phyloP scores from a whole-genome alignment of 2,329 filamentous ascomycete genomes.

The Teratosphaeria nubilosa region DNA sequence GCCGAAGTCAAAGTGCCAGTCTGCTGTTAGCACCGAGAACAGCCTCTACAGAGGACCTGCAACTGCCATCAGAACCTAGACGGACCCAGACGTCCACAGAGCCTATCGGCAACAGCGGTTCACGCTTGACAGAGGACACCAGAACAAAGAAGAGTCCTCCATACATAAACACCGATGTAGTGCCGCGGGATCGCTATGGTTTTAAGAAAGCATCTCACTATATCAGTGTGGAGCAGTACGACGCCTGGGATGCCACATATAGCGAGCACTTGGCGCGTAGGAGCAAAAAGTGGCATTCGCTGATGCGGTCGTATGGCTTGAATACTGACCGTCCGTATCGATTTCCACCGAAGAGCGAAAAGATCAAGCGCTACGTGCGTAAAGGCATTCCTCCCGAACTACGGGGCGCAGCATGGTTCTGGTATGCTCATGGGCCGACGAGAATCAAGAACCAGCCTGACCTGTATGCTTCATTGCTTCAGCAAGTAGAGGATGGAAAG shows the following conservation, averaged over 20 bases:
- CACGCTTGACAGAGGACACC: not conserved
- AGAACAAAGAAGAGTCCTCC: not conserved
- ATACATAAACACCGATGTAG: not conserved
- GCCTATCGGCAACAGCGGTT: not conserved
- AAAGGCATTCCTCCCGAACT: constrained; percentile 92
- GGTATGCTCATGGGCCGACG: constrained; percentile 79
- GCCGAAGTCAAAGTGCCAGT: constrained; percentile 24
- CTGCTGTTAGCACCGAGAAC: constrained; percentile 16
- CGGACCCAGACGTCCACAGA: not conserved
- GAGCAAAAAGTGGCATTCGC: constrained; percentile 68
- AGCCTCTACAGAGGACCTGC: constrained; percentile 3
- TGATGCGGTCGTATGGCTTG: constrained; percentile 67
- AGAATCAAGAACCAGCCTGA: constrained; percentile 67
- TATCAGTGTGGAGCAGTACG: constrained; percentile 65
- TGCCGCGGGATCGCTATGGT: constrained; percentile 69
- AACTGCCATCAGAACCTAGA: not conserved
- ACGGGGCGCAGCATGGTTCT: constrained; percentile 95
- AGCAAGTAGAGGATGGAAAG: constrained; percentile 50
- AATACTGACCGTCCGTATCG: constrained; percentile 60
- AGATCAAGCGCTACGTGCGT: constrained; percentile 80
- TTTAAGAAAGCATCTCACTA: constrained; percentile 84
- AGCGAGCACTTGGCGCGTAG: constrained; percentile 63
- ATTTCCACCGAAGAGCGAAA: constrained; percentile 71
- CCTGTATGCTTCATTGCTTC: constrained; percentile 62
- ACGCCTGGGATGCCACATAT: constrained; percentile 70